A percentile compares a stretch with the other conserved stretches of the same genome.
Evolutionary conservation across 441 rosid species (phyloP).

Genomic region (Aleurites moluccanus): DNA sequence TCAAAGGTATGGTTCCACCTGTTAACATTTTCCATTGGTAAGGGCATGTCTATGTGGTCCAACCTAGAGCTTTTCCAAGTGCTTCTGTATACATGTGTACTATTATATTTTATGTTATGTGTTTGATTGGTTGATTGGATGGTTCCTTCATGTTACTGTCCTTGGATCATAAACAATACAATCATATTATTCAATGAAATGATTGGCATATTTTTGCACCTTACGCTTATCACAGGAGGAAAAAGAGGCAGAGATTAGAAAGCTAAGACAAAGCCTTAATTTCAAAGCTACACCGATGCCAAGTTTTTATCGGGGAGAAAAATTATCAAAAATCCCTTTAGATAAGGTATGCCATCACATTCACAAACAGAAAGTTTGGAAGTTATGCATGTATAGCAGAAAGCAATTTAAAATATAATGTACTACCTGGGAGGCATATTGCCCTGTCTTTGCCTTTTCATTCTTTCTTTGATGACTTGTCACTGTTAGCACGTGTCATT

Average conservation of each 20-base stretch:
- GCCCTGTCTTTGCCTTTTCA: background rate
- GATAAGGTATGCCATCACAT: conserved; percentile 41
- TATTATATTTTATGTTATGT: background rate
- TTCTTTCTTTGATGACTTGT: background rate
- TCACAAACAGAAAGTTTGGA: background rate
- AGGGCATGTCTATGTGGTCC: background rate
- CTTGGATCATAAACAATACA: background rate
- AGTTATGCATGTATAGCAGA: background rate
- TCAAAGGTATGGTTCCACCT: conserved; percentile 49
- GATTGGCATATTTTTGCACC: conserved; percentile 9
- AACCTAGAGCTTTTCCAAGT: background rate
- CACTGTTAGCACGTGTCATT: background rate
- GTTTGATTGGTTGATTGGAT: conserved; percentile 2
- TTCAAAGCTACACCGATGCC: conserved; percentile 52
- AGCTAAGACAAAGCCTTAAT: conserved; percentile 40
- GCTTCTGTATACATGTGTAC: background rate
- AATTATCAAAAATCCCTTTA: conserved; percentile 37
- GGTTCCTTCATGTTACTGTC: background rate
- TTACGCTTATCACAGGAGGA: conserved; percentile 43
- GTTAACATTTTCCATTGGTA: background rate
- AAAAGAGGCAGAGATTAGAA: conserved; percentile 50
- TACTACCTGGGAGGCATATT: background rate
- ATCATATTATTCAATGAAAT: background rate
- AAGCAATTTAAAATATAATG: conserved; percentile 13
- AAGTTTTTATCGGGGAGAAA: conserved; percentile 44